phyloP scores from a whole-genome alignment of 2,329 filamentous ascomycete species.

The Cryphonectria japonica region DNA sequence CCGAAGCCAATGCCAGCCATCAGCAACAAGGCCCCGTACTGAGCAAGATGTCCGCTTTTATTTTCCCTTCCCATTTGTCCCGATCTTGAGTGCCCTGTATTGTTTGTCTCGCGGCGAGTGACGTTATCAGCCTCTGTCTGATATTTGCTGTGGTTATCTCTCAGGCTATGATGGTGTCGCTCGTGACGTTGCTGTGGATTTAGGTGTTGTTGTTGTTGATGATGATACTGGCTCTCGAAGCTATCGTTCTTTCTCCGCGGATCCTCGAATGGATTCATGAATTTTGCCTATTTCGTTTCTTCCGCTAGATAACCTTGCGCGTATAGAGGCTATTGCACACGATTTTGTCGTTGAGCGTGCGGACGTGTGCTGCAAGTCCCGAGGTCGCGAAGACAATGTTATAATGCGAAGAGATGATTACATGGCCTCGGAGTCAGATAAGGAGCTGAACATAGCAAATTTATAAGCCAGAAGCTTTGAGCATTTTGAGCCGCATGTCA shows the following conservation, averaged over 20 bases:
- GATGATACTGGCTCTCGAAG: background rate
- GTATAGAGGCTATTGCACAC: background rate
- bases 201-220: background rate
- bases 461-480: background rate
- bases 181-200: background rate
- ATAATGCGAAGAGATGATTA: background rate
- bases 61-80: background rate
- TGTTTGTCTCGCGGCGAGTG: background rate
- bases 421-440: background rate
- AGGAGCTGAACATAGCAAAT: background rate
- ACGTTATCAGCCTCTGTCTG: background rate
- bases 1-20: slow-evolving; percentile 2
- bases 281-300: background rate
- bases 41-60: background rate
- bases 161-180: background rate
- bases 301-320: background rate
- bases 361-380: background rate
- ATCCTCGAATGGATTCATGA: background rate
- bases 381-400: background rate
- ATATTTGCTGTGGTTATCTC: background rate
- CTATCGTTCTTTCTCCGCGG: background rate
- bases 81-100: background rate
- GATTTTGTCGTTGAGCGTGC: background rate
- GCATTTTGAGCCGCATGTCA: background rate
- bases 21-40: background rate